phyloP scores from a whole-genome alignment of 495 filamentous ascomycete genomes.

The Articulospora tetracladia region DNA sequence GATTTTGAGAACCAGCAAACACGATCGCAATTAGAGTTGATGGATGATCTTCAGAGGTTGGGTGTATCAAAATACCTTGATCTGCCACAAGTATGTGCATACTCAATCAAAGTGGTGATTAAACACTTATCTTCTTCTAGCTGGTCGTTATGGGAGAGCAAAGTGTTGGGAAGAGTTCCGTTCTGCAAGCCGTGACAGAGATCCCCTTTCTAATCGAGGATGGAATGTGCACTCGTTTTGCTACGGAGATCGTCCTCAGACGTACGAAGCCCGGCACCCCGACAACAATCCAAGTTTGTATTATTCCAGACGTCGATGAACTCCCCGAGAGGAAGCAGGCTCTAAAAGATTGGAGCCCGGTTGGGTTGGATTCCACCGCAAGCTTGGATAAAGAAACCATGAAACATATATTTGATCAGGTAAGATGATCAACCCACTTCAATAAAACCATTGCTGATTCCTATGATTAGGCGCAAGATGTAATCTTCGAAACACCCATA shows the following conservation, averaged over 20 bases:
- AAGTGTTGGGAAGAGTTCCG: slow-evolving; percentile 59
- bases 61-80: slow-evolving; percentile 8
- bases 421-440: neutral
- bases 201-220: slow-evolving; percentile 52
- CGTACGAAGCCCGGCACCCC: neutral
- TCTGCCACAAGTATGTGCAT: slow-evolving; percentile 1
- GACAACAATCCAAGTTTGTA: neutral
- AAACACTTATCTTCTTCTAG: slow-evolving; percentile 43
- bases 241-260: slow-evolving; percentile 50
- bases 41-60: slow-evolving; percentile 9
- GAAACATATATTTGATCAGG: slow-evolving; percentile 4
- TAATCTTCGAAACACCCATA: neutral
- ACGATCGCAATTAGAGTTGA: slow-evolving; percentile 5
- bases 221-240: slow-evolving; percentile 52
- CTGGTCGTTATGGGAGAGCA: slow-evolving; percentile 59
- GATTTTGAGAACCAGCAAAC: slow-evolving; percentile 13
- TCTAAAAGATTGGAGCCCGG: slow-evolving; percentile 1
- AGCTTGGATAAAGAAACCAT: slow-evolving; percentile 2
- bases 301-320: slow-evolving; percentile 7
- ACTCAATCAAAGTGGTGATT: slow-evolving; percentile 7
- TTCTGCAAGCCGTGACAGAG: slow-evolving; percentile 61
- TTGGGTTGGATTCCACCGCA: neutral
- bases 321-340: neutral
- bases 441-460: neutral
- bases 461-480: neutral